These are phyloP conservation scores for Rachicladosporium sp. DNA, from an alignment of 2,329 filamentous ascomycete genomes.

Conservation along the genomic window DNA sequence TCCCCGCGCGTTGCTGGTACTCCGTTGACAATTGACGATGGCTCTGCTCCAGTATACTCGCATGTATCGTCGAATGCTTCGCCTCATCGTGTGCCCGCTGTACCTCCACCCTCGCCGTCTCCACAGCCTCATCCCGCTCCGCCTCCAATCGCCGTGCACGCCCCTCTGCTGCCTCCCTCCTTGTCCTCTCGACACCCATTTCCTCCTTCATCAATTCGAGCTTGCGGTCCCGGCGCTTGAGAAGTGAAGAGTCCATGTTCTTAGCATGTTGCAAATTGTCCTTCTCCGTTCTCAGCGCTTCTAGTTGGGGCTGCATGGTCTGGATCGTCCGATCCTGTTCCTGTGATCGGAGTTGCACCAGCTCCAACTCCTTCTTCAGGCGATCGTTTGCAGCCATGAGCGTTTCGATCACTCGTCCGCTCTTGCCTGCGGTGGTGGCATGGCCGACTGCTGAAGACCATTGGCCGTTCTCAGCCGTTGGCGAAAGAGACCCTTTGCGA, in stretches of 20 bases:
- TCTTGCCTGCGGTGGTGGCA: slow-evolving; percentile 55
- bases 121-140: slow-evolving; percentile 50
- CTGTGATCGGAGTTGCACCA: slow-evolving; percentile 41
- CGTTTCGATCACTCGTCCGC: slow-evolving; percentile 66
- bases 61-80: slow-evolving; percentile 46
- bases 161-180: slow-evolving; percentile 46
- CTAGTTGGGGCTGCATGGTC: slow-evolving; percentile 59
- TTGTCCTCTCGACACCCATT: slow-evolving; percentile 52
- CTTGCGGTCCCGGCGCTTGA: slow-evolving; percentile 62
- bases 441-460: slow-evolving; percentile 60
- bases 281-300: slow-evolving; percentile 54
- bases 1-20: slow-evolving; percentile 41
- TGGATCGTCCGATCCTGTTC: slow-evolving; percentile 58
- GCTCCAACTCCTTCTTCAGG: slow-evolving; percentile 52
- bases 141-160: slow-evolving; percentile 50
- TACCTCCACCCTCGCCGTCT: slow-evolving; percentile 49
- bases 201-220: slow-evolving; percentile 55
- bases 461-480: slow-evolving; percentile 13
- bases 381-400: slow-evolving; percentile 71
- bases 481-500: slow-evolving; percentile 2
- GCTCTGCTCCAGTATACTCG: slow-evolving; percentile 56
- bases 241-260: slow-evolving; percentile 56
- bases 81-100: slow-evolving; percentile 40
- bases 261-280: slow-evolving; percentile 58
- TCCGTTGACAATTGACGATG: slow-evolving; percentile 58